phyloP scores from a whole-genome alignment of 805 yeast genomes.

The Wickerhamiella australiensis region DNA sequence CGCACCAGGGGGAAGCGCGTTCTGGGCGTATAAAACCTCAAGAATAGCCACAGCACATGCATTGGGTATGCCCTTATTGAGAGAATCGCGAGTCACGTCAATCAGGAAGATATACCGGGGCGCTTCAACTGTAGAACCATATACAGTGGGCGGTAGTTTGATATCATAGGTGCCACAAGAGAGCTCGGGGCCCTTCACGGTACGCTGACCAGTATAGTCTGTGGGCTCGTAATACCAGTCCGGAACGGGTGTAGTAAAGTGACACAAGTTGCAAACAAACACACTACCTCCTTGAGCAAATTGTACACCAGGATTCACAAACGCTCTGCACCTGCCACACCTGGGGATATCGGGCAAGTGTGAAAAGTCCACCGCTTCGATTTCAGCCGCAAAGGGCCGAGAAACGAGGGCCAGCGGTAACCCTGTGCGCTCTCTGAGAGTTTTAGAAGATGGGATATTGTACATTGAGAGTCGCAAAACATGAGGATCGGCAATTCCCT shows the following conservation, averaged over 20 bases:
- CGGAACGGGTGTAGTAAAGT: constrained; percentile 58
- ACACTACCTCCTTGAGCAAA: constrained; percentile 45
- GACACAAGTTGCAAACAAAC: constrained; percentile 80
- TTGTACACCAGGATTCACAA: constrained; percentile 73
- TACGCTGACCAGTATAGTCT: constrained; percentile 49
- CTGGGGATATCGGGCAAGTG: constrained; percentile 42
- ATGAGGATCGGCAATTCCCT: constrained; percentile 74
- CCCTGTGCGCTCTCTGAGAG: constrained; percentile 52
- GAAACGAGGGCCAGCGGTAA: constrained; percentile 73
- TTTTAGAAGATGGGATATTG: constrained; percentile 65
- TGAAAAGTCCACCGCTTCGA: constrained; percentile 56
- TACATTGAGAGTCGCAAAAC: constrained; percentile 70
- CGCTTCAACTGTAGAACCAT: neutral
- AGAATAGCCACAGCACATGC: constrained; percentile 62
- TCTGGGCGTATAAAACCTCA: constrained; percentile 36
- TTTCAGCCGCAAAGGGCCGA: constrained; percentile 69
- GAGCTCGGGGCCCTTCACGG: constrained; percentile 40
- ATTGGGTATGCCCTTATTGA: constrained; percentile 47
- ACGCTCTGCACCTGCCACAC: constrained; percentile 84
- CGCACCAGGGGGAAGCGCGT: constrained; percentile 30
- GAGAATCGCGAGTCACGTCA: constrained; percentile 52
- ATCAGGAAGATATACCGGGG: constrained; percentile 61
- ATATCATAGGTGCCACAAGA: constrained; percentile 77
- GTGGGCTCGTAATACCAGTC: constrained; percentile 51
- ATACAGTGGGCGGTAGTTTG: constrained; percentile 34